These are phyloP conservation scores for Orbilia brochopaga DNA, from an alignment of 2,329 filamentous ascomycete species.

Conservation along the genomic window DNA sequence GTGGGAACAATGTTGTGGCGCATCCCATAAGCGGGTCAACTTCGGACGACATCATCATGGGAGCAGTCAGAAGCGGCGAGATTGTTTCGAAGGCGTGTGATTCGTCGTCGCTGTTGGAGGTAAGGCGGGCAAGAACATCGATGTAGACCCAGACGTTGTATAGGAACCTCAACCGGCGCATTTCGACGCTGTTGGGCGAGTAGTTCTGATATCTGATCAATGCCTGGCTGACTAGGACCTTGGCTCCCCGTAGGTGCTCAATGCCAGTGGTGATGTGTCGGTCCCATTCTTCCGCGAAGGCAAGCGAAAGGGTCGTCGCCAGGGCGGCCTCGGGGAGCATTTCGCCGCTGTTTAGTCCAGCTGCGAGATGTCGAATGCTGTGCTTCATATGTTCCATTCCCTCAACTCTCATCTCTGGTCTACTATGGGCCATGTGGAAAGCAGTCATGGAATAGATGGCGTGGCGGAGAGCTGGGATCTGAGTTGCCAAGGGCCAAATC, in stretches of 20 bases:
- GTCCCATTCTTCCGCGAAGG: constrained; percentile 75
- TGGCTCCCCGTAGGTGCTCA: constrained; percentile 72
- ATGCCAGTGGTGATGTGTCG: constrained; percentile 72
- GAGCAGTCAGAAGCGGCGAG: constrained; percentile 44
- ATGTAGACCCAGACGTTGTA: constrained; percentile 76
- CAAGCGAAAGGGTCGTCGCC: constrained; percentile 72
- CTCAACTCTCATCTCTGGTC: constrained; percentile 65
- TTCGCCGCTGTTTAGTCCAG: constrained; percentile 63
- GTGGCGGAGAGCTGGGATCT: constrained; percentile 71
- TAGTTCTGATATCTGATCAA: constrained; percentile 61
- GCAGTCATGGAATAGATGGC: constrained; percentile 72
- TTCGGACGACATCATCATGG: constrained; percentile 60
- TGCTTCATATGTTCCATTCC: constrained; percentile 73
- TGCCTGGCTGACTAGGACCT: constrained; percentile 68
- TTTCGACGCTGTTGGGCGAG: constrained; percentile 61
- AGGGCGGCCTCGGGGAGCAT: constrained; percentile 71
- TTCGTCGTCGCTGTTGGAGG: constrained; percentile 67
- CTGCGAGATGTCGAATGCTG: constrained; percentile 67
- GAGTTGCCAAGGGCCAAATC: constrained; percentile 71
- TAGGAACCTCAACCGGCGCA: constrained; percentile 68
- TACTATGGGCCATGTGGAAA: constrained; percentile 69
- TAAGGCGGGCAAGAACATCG: constrained; percentile 73
- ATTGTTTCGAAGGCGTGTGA: constrained; percentile 54
- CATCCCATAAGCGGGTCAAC: constrained; percentile 76
- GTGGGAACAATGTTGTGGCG: constrained; percentile 70